Evolutionary conservation across 331 rosid genomes (phyloP).

Genomic region (Cydonia oblonga): DNA sequence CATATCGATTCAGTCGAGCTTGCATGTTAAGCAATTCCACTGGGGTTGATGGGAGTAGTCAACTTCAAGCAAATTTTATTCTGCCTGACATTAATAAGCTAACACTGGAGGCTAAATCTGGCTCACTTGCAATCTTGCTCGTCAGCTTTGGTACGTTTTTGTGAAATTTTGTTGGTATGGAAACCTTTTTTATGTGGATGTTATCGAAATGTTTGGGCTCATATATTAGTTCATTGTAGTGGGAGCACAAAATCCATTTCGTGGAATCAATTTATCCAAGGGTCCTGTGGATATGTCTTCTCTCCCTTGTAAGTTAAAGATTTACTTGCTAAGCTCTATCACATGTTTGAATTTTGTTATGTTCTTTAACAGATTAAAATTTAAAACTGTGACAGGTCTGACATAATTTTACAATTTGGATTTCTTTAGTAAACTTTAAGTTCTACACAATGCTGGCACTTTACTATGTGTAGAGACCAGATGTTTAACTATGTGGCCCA

Average conservation of each 20-base stretch:
- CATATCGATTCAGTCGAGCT: slow-evolving; percentile 44
- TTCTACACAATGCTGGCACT: background rate
- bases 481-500: background rate
- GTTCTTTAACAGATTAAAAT: background rate
- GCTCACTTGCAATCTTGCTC: slow-evolving; percentile 43
- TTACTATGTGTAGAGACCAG: background rate
- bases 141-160: slow-evolving; percentile 41
- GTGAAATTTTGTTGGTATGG: slow-evolving; percentile 5
- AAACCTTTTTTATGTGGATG: background rate
- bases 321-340: slow-evolving; percentile 7
- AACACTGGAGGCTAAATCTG: slow-evolving; percentile 38
- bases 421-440: background rate
- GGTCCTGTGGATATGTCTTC: slow-evolving; percentile 41
- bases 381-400: background rate
- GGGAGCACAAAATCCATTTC: slow-evolving; percentile 31
- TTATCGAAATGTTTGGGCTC: slow-evolving; percentile 7
- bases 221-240: slow-evolving; percentile 37
- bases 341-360: background rate
- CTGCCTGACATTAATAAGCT: slow-evolving; percentile 58
- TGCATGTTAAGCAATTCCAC: slow-evolving; percentile 24
- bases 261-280: slow-evolving; percentile 23
- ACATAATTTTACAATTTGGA: background rate
- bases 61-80: slow-evolving; percentile 36
- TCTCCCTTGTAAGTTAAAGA: slow-evolving; percentile 50
- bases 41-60: slow-evolving; percentile 24